A percentile compares a stretch with the other conserved stretches of the same genome.
phyloP scores from a whole-genome alignment of 2,329 filamentous ascomycete species.

The Onygena corvina region DNA sequence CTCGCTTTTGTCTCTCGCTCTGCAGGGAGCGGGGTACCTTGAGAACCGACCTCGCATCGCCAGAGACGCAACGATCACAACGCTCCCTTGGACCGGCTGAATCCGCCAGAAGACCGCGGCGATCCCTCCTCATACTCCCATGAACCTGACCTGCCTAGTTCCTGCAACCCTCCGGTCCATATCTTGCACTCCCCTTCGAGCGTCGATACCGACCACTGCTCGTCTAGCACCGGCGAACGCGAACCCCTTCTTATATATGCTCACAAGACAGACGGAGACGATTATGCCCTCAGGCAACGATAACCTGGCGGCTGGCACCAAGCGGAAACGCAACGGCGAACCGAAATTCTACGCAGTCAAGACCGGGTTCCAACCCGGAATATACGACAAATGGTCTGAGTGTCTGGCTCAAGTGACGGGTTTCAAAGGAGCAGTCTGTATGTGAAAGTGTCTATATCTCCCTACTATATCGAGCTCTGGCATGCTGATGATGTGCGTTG shows the following conservation, averaged over 20 bases:
- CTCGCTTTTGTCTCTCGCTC: neutral
- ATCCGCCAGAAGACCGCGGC: neutral
- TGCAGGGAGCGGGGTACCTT: slow-evolving; percentile 5
- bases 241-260: neutral
- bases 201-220: neutral
- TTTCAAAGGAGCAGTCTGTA: slow-evolving; percentile 56
- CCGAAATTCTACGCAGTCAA: slow-evolving; percentile 55
- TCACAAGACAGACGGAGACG: neutral
- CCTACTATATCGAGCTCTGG: neutral
- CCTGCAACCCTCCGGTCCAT: neutral
- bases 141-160: neutral
- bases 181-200: neutral
- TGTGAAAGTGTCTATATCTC: slow-evolving; percentile 27
- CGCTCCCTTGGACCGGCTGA: neutral
- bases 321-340: slow-evolving; percentile 43
- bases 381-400: slow-evolving; percentile 53
- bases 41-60: neutral
- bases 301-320: slow-evolving; percentile 34
- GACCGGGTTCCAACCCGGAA: slow-evolving; percentile 46
- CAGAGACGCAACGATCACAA: neutral
- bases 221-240: neutral
- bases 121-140: neutral
- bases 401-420: slow-evolving; percentile 51
- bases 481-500: neutral
- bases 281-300: neutral